These are phyloP conservation scores for Lanmaoa pseudosensibilis DNA, from an alignment of 768 basidiomycete species.

Conservation along the genomic window DNA sequence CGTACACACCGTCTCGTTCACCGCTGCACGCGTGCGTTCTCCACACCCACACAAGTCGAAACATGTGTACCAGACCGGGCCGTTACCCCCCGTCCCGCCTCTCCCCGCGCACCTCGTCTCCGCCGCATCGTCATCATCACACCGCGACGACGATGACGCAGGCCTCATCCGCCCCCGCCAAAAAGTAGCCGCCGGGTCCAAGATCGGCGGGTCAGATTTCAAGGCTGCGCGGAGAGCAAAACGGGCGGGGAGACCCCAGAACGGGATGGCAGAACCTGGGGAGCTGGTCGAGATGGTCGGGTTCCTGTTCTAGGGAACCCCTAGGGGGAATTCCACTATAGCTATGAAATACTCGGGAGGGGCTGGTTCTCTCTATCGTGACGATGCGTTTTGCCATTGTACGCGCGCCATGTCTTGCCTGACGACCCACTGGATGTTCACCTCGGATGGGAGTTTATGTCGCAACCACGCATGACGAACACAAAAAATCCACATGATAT, in stretches of 20 bases:
- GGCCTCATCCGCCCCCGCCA: constrained; percentile 25
- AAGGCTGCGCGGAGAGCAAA: constrained; percentile 31
- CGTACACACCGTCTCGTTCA: constrained; percentile 23
- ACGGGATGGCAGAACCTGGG: constrained; percentile 12
- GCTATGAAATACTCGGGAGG: no score
- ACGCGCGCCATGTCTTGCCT: no score
- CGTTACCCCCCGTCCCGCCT: constrained; percentile 28
- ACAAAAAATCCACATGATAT: no score
- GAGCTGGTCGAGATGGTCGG: constrained; percentile 34
- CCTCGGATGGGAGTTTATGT: no score
- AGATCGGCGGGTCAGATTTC: constrained; percentile 29
- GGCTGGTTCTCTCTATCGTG: background rate
- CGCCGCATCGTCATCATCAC: background rate
- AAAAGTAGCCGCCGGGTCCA: constrained; percentile 25
- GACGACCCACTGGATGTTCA: no score
- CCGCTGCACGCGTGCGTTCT: constrained; percentile 18
- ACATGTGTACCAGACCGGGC: constrained; percentile 18
- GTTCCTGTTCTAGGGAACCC: constrained; percentile 5
- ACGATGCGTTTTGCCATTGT: background rate
- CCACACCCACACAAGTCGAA: constrained; percentile 15
- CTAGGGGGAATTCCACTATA: background rate
- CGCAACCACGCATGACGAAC: no score
- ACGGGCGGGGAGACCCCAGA: constrained; percentile 16
- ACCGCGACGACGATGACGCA: background rate
- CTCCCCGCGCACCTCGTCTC: constrained; percentile 17